Evolutionary conservation across 2,329 filamentous ascomycete genomes (phyloP).

Genomic region (Cyphellophora attinorum): DNA sequence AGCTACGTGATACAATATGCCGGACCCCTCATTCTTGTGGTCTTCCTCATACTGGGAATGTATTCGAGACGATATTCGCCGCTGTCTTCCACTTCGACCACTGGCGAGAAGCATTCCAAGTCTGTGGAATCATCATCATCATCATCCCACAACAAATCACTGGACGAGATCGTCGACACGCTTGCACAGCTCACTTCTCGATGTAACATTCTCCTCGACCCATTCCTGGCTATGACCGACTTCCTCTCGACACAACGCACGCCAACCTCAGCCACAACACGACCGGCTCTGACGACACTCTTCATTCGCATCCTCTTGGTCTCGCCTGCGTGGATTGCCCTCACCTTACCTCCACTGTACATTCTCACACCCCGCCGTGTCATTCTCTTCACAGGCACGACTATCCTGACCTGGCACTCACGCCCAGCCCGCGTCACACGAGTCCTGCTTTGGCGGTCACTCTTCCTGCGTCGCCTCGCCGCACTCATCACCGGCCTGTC

Average conservation of each 20-base stretch:
- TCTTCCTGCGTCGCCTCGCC: constrained; percentile 59
- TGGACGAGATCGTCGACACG: constrained; percentile 95
- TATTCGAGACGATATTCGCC: constrained; percentile 84
- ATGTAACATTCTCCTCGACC: constrained; percentile 86
- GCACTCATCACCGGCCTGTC: constrained; percentile 70
- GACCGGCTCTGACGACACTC: constrained; percentile 78
- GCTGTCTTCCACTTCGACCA: constrained; percentile 75
- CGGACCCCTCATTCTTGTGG: constrained; percentile 73
- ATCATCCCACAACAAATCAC: constrained; percentile 80
- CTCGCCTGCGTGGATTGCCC: constrained; percentile 74
- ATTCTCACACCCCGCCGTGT: constrained; percentile 82
- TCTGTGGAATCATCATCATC: constrained; percentile 53
- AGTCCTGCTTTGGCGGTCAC: constrained; percentile 82
- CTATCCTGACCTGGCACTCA: constrained; percentile 86
- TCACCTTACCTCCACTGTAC: constrained; percentile 73
- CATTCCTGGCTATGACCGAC: constrained; percentile 78
- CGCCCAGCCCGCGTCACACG: constrained; percentile 75
- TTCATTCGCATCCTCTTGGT: constrained; percentile 82
- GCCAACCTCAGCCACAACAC: constrained; percentile 80
- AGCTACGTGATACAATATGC: constrained; percentile 71
- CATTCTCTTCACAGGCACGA: constrained; percentile 73
- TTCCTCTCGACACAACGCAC: constrained; percentile 87
- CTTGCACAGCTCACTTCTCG: constrained; percentile 81
- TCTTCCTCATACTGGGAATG: constrained; percentile 79
- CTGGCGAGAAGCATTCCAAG: constrained; percentile 48